phyloP scores from a whole-genome alignment of 192 early-diverging fungal species.

The Rhizophagus clarus region DNA sequence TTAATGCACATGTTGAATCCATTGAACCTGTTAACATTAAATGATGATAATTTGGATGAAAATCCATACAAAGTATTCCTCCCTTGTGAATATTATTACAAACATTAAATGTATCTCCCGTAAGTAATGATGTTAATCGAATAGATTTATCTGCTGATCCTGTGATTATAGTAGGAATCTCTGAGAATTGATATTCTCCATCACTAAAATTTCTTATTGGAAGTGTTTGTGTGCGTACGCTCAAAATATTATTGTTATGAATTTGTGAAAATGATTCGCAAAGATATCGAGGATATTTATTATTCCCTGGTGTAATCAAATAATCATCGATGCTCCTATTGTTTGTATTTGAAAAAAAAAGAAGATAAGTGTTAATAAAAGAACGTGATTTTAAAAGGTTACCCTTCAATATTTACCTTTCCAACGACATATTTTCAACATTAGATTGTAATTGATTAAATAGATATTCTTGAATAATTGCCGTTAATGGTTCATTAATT shows the following conservation, averaged over 20 bases:
- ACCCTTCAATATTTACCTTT: conserved; percentile 11
- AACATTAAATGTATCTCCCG: conserved; percentile 39
- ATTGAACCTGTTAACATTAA: conserved; percentile 57
- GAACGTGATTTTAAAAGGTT: not conserved
- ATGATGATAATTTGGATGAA: conserved; percentile 57
- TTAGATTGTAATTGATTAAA: not conserved
- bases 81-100: conserved; percentile 55
- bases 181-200: conserved; percentile 29
- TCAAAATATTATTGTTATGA: conserved; percentile 63
- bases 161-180: conserved; percentile 47
- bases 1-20: conserved; percentile 50
- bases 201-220: conserved; percentile 34
- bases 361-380: not conserved
- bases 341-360: not conserved
- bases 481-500: not conserved
- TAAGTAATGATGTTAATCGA: conserved; percentile 49
- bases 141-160: conserved; percentile 66
- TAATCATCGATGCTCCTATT: conserved; percentile 38
- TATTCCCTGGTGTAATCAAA: conserved; percentile 40
- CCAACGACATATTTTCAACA: conserved; percentile 2
- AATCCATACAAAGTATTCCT: conserved; percentile 62
- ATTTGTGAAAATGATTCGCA: conserved; percentile 41
- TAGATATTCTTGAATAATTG: conserved; percentile 23
- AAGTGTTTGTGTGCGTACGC: conserved; percentile 42
- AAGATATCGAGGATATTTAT: conserved; percentile 42